A percentile compares a stretch with the other conserved stretches of the same genome.
These are phyloP conservation scores for Hygrocybe coccinea DNA, from an alignment of 768 basidiomycete species.

Conservation along the genomic window DNA sequence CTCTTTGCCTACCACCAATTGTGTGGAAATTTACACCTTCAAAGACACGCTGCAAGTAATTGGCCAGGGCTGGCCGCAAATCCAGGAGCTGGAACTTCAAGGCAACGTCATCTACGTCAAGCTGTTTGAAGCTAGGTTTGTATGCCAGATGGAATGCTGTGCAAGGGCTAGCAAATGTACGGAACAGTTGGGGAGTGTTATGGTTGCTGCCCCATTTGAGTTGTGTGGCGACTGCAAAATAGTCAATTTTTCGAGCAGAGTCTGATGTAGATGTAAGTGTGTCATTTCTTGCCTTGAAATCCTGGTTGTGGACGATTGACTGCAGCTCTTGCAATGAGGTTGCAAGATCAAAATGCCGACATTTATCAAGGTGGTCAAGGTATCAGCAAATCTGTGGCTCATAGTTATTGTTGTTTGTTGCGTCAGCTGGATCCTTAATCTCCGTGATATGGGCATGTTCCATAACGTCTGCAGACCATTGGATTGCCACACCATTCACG, in stretches of 20 bases:
- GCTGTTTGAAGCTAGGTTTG: slow-evolving; percentile 15
- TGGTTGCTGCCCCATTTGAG: neutral
- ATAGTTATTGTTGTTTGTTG: slow-evolving; percentile 18
- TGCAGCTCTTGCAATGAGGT: slow-evolving; percentile 2
- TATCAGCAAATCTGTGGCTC: slow-evolving; percentile 18
- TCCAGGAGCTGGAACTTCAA: slow-evolving; percentile 22
- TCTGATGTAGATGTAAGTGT: neutral
- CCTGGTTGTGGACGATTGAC: neutral
- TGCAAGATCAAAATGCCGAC: slow-evolving; percentile 14
- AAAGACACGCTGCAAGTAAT: slow-evolving; percentile 13
- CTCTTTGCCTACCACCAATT: slow-evolving; percentile 7
- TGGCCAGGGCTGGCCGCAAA: slow-evolving; percentile 22
- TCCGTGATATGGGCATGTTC: slow-evolving; percentile 20
- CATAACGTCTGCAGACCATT: slow-evolving; percentile 24
- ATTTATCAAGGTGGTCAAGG: slow-evolving; percentile 18
- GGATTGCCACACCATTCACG: slow-evolving; percentile 17
- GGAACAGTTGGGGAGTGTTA: slow-evolving; percentile 8
- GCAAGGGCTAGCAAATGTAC: slow-evolving; percentile 5
- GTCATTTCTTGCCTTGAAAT: neutral
- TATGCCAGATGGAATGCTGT: slow-evolving; percentile 24
- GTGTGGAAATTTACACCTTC: neutral
- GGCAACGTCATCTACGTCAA: slow-evolving; percentile 22
- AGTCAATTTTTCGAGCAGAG: neutral
- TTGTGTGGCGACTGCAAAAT: slow-evolving; percentile 1
- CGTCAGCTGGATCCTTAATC: slow-evolving; percentile 17